These are phyloP conservation scores for Tolypocladium inflatum DNA, from an alignment of 2,329 filamentous ascomycete species.

Conservation along the genomic window DNA sequence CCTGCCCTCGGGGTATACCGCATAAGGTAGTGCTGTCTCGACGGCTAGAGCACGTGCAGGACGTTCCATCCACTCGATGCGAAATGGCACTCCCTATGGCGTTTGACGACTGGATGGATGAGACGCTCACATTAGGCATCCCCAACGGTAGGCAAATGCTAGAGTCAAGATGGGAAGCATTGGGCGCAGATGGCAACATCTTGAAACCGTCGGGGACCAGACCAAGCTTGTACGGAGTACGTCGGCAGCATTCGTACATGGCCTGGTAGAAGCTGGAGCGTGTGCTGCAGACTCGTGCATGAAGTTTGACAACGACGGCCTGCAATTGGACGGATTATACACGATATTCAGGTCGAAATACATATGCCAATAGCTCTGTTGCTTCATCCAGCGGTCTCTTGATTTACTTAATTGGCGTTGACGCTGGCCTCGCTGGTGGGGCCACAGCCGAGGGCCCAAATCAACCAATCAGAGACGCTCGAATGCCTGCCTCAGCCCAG, in stretches of 20 bases:
- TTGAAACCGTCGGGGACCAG: not conserved
- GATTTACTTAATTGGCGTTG: not conserved
- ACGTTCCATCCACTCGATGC: too few relatives aligned
- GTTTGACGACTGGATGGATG: not conserved
- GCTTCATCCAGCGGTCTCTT: not conserved
- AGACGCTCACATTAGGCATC: not conserved
- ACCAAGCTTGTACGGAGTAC: not conserved
- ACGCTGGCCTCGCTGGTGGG: not conserved
- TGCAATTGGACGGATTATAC: not conserved
- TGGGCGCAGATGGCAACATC: not conserved
- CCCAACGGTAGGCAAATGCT: not conserved
- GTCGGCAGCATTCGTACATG: not conserved
- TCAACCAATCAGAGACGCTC: constrained; percentile 19
- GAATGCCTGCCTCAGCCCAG: constrained; percentile 19
- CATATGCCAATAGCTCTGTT: not conserved
- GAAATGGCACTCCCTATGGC: not conserved
- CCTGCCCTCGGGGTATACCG: too few relatives aligned
- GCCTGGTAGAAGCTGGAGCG: not conserved
- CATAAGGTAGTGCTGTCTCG: not conserved
- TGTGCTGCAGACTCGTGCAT: not conserved
- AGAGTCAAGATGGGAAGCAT: not conserved
- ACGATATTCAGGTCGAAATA: not conserved
- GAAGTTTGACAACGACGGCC: not conserved
- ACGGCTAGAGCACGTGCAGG: not conserved
- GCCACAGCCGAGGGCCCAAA: not conserved